Base-by-base conservation (phyloP, 1,139 yeast genomes). In the Debaryomycetaceae sp. region DNA sequence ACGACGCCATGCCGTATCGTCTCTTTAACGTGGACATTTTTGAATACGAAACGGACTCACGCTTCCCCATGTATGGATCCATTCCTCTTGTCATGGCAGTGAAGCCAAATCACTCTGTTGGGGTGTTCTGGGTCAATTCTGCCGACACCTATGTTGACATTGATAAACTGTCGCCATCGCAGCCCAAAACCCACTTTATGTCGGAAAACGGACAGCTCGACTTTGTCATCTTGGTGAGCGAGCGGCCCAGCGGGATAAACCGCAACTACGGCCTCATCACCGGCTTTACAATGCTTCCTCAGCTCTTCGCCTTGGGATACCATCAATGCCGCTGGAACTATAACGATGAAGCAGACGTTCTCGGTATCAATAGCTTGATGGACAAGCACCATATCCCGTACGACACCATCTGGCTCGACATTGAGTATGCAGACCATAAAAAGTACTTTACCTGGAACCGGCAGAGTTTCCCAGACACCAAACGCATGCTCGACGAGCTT, bases 251-350 rank as follows among this genome's bases (percentile, higher is more conserved):
- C 1, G 72, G 69, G 6, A 66, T 90, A 19, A 69, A 77, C 28
- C 47, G 62, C 28, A 64, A 73, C 25, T 90, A 80, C 48, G 80
- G 87, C 1, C 45, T 54, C 4, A 52, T 90, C n/a, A 77, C 94
- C 0, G 98, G 99, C 1, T 69, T 58, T 36, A 64, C 85, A 0
- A 53, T 61, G 10, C 57, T 90, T n/a, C 99, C 98, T 1, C 82
- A 76, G 37, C 41, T 77, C 25, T 81, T 86, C 42, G 64, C 95
- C 0, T 55, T 86, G 22, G 98, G 95, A 0, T 83, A 90, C 47
- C 98, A 90, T 28, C 45, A 41, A 25, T 90, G 96, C 50, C 68
- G 98, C 44, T 90, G 98, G 98, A 92, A 90, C 53, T 90, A 90
- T 56, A 83, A 85, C 45, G 86, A 81, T 40, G 87, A 82, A 45